phyloP scores from a whole-genome alignment of 768 basidiomycete genomes.

The Leccinum longicurvipes region DNA sequence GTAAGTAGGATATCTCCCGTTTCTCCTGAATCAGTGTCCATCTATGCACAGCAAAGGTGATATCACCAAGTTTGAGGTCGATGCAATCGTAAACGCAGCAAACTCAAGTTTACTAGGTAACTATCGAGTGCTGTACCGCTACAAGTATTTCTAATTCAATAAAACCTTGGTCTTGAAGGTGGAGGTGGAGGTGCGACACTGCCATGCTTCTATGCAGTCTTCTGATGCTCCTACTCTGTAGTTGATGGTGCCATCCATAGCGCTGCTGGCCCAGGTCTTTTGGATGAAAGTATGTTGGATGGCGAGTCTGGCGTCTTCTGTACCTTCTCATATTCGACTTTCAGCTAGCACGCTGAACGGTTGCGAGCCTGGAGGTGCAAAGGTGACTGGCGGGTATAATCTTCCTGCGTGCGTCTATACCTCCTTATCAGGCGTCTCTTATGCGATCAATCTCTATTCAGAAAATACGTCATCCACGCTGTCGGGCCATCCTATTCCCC shows the following conservation, averaged over 20 bases:
- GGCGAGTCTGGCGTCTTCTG: neutral
- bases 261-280: conserved; percentile 64
- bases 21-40: neutral
- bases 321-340: conserved; percentile 35
- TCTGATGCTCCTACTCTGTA: conserved; percentile 23
- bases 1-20: conserved; percentile 40
- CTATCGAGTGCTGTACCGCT: neutral
- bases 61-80: conserved; percentile 68
- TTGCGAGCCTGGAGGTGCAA: conserved; percentile 69
- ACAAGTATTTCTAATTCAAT: neutral
- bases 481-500: conserved; percentile 68
- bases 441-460: conserved; percentile 22
- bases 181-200: conserved; percentile 66
- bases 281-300: conserved; percentile 61
- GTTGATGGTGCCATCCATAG: conserved; percentile 83
- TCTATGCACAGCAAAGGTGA: conserved; percentile 60
- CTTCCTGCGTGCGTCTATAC: conserved; percentile 65
- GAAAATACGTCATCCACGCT: conserved; percentile 73
- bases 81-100: conserved; percentile 81
- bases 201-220: neutral
- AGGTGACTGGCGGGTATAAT: conserved; percentile 74
- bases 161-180: conserved; percentile 41
- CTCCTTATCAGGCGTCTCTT: neutral
- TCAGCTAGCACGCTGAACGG: conserved; percentile 66
- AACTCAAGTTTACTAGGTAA: conserved; percentile 68